Conservation (phyloP, 1,139 yeast genomes). For the Wickerhamomyces sp. region DNA sequence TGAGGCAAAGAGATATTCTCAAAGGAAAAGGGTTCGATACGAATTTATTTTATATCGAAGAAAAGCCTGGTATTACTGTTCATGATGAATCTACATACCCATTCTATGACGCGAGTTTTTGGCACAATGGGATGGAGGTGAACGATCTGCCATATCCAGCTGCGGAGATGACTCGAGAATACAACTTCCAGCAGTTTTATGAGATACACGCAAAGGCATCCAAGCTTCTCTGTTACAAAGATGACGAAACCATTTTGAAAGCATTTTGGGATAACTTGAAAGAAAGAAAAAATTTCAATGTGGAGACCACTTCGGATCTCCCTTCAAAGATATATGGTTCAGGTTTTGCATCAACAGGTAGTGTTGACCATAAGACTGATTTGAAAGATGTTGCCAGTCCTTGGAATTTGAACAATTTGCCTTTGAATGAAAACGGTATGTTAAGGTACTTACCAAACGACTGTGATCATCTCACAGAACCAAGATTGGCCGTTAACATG, state of each 20-base stretch:
- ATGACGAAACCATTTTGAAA: constrained; percentile 3
- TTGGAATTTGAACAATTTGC: constrained; percentile 71
- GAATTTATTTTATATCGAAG: constrained; percentile 32
- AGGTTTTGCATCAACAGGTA: constrained; percentile 37
- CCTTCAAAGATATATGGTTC: constrained; percentile 42
- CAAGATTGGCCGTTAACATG: constrained; percentile 58
- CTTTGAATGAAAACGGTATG: constrained; percentile 52
- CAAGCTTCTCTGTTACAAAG: constrained; percentile 14
- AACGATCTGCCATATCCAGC: constrained; percentile 35
- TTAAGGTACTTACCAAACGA: constrained; percentile 36
- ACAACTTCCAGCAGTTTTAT: constrained; percentile 46
- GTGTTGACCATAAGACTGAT: constrained; percentile 2
- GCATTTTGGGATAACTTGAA: constrained; percentile 40
- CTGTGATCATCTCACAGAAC: constrained; percentile 39
- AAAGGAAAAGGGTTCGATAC: constrained; percentile 45
- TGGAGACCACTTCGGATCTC: constrained; percentile 45
- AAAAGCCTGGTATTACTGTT: constrained; percentile 27
- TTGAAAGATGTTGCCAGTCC: constrained; percentile 38
- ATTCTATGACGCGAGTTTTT: constrained; percentile 31
- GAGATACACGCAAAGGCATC: constrained; percentile 42
- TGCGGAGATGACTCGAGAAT: constrained; percentile 36
- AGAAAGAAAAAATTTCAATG: constrained; percentile 34
- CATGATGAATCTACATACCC: constrained; percentile 27
- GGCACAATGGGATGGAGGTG: constrained; percentile 31
- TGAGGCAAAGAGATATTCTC: constrained; percentile 40